Base-by-base conservation (phyloP, 2,329 filamentous ascomycete species). In the Colletotrichum shisoi region DNA sequence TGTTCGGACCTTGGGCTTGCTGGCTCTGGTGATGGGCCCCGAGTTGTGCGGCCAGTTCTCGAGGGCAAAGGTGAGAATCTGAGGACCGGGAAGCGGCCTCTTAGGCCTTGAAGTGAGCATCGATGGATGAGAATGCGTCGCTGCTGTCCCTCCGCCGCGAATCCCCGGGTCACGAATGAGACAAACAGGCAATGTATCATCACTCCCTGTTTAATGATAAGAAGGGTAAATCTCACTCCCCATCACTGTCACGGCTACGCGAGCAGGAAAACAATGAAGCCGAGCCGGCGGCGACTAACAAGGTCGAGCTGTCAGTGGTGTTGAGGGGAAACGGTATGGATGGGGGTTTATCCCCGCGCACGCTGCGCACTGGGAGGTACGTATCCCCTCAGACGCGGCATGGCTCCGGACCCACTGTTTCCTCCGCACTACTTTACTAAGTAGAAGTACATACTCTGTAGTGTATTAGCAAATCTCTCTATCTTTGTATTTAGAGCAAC, bases 1-100 rank as follows among this genome's bases (percentile, higher is more conserved):
- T 4, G 70, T 70, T 13, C 69, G 67, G 37, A 70, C 69, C 48
- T 70, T 71, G 45, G 66, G 69, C 24, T 49, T 70, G 46, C 63
- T 71, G 5, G 69, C 63, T n/a, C 69, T 57, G 39, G 60, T 67
- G 11, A 17, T 40, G 13, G 64, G 64, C 21, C 64, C 64, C 15
- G 40, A 5, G 39, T 56, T 63, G 21, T 40, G 48, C 46, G 64
- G 64, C 64, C 64, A 63, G 64, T 67, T 56, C 39, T 57, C 59
- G 31, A 67, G 44, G 3, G 64, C 60, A 12, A 67, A 67, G 48
- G 60, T 67, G n/a, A 67, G 60, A 17, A 67, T 44, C 17, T 34
- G 40, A 15, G 59, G 59, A 21, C 59, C 64, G 17, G 46, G 17
- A 24, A 46, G 24, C 11, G 45, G 27, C 59, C 42, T 57, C 27